phyloP scores from a whole-genome alignment of 805 yeast species.

The Kodamaea kakaduensis region DNA sequence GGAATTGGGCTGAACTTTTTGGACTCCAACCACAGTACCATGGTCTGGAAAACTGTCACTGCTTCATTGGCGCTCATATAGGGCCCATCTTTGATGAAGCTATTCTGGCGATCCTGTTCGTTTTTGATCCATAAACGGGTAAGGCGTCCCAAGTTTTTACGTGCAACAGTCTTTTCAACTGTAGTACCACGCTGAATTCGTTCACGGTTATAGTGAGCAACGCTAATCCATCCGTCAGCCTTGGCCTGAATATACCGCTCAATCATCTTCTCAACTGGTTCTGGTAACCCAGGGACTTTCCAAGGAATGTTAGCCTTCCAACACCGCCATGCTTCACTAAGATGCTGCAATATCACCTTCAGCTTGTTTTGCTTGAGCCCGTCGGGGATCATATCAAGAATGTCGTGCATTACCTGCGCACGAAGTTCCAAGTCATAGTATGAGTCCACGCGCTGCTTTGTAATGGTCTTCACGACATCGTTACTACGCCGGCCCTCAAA shows the following conservation, averaged over 20 bases:
- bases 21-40: conserved; percentile 89
- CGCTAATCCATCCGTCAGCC: conserved; percentile 95
- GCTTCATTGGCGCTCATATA: conserved; percentile 84
- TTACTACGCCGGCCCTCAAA: conserved; percentile 93
- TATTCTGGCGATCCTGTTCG: conserved; percentile 85
- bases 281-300: conserved; percentile 96
- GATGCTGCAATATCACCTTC: conserved; percentile 82
- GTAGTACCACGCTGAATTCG: conserved; percentile 85
- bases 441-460: conserved; percentile 93
- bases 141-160: conserved; percentile 86
- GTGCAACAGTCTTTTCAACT: conserved; percentile 90
- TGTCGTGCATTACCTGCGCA: conserved; percentile 93
- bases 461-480: conserved; percentile 88
- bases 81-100: conserved; percentile 81
- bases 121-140: conserved; percentile 89
- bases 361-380: conserved; percentile 85
- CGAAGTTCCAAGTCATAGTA: conserved; percentile 90
- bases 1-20: conserved; percentile 84
- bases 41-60: conserved; percentile 74
- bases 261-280: conserved; percentile 80
- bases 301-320: conserved; percentile 99
- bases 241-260: conserved; percentile 89
- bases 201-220: conserved; percentile 89
- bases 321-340: conserved; percentile 98
- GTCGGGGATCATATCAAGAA: conserved; percentile 95